Evolutionary conservation across 1,139 yeast genomes (phyloP).

Genomic region (Blastobotrys capitulatus): DNA sequence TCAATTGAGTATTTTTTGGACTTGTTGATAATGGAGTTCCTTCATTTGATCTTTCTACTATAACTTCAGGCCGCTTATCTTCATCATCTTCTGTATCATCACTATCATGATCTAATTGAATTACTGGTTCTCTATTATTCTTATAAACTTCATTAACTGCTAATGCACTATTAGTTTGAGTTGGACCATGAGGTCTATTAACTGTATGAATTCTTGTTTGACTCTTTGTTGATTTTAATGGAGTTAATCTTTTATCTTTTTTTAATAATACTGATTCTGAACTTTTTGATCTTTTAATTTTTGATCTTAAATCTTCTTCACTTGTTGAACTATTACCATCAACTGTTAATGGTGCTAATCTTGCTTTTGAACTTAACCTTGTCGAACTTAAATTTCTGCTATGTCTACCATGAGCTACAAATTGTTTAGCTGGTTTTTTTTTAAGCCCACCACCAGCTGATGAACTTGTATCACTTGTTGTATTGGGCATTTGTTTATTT

Average conservation of each 20-base stretch:
- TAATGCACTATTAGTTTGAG: neutral
- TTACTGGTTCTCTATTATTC: slow-evolving; percentile 19
- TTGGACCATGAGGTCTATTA: neutral
- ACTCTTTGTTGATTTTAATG: slow-evolving; percentile 21
- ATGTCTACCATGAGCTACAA: slow-evolving; percentile 19
- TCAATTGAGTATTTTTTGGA: neutral
- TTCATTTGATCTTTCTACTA: slow-evolving; percentile 1
- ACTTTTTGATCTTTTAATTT: slow-evolving; percentile 10
- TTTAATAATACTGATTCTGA: slow-evolving; percentile 4
- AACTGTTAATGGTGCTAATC: slow-evolving; percentile 1
- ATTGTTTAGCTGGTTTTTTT: slow-evolving; percentile 15
- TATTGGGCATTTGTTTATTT: neutral
- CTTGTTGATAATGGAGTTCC: neutral
- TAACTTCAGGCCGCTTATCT: neutral
- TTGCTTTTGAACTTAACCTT: slow-evolving; percentile 7
- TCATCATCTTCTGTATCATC: slow-evolving; percentile 27
- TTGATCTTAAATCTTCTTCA: slow-evolving; percentile 7
- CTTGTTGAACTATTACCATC: slow-evolving; percentile 11
- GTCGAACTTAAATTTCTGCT: slow-evolving; percentile 18
- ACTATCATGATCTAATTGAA: slow-evolving; percentile 32
- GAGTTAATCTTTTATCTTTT: slow-evolving; percentile 9
- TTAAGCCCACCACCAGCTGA: neutral
- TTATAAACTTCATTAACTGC: neutral
- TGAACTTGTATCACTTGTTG: neutral
- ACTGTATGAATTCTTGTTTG: slow-evolving; percentile 17